Base-by-base conservation (phyloP, 2,329 filamentous ascomycete genomes). In the Venturia effusa region DNA sequence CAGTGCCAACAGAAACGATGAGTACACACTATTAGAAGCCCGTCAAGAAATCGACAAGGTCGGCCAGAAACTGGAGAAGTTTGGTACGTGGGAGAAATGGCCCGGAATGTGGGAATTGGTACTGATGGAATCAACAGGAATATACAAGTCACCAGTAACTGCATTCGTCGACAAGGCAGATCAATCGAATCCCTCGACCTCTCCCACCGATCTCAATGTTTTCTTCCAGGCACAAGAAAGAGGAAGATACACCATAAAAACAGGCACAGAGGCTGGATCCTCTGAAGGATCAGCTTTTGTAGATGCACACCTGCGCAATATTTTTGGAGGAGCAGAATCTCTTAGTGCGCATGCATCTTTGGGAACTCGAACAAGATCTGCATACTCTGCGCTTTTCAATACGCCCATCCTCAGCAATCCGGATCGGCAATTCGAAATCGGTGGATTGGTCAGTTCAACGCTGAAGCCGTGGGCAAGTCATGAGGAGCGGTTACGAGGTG, bases 381-480 rank as follows among this genome's bases (percentile, higher is more conserved):
- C 93, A 32, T 97, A 97, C 77, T 92, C 90, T 67, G 90, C 90
- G 63, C 87, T 86, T 64, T 88, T 97, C 66, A 88, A 91, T 66
- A 87, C 90, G 0, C 94, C 94, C 0, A 80, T 99, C 59, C 80
- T 89, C 64, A 90, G 89, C 75, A 89, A 96, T 73, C 92, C 94
- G 0, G 88, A 96, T 72, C 78, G 91, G 70, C 84, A 88, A 66
- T 79, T 92, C 66, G 88, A 93, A 68, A 70, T 96, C 66, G 92
- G 96, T 68, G 92, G 84, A 1, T 79, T 96, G 55, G 87, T 88
- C 11, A 96, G 90, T 67, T 87, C 90, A 55, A 95, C 90, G 0
- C 84, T 93, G 67, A 97, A 97, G 76, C 84, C 87, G 15, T 97
- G 91, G 89, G 92, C 94, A 27, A 94, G 90, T 67, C 93, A 99